Conservation (phyloP, 495 filamentous ascomycete species). For the Aspergillus campestris region DNA sequence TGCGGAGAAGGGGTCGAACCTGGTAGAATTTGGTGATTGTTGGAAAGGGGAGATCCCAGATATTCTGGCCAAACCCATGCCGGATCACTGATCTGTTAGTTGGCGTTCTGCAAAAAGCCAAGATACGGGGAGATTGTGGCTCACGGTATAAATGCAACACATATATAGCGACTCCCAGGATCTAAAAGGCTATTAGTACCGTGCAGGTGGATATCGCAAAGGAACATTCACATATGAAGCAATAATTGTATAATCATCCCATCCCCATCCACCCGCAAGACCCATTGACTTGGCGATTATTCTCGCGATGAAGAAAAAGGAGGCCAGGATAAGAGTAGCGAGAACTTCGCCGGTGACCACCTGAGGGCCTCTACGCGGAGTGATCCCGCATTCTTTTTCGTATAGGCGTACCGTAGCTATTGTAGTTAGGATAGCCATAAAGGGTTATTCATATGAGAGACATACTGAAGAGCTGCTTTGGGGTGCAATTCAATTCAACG, state of each 20-base stretch:
- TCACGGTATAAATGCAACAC: slow-evolving; percentile 12
- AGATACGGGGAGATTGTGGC: not conserved
- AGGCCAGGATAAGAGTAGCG: slow-evolving; percentile 15
- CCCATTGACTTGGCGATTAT: slow-evolving; percentile 20
- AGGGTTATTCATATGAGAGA: too few species aligned
- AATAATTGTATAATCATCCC: slow-evolving; percentile 23
- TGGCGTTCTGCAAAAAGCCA: not conserved
- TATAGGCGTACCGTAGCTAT: slow-evolving; percentile 7
- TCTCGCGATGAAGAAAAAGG: slow-evolving; percentile 18
- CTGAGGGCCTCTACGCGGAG: slow-evolving; percentile 5
- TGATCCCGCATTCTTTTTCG: slow-evolving; percentile 14
- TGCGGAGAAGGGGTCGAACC: slow-evolving; percentile 3
- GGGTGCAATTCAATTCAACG: too few species aligned
- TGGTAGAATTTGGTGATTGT: slow-evolving; percentile 18
- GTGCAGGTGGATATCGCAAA: too few species aligned
- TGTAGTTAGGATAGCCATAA: too few species aligned
- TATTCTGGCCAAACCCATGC: slow-evolving; percentile 19
- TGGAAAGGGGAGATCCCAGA: slow-evolving; percentile 21
- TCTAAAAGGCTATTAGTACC: slow-evolving; percentile 5
- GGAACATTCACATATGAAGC: slow-evolving; percentile 15
- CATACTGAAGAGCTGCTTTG: too few species aligned
- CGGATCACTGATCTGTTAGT: slow-evolving; percentile 14
- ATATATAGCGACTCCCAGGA: slow-evolving; percentile 14
- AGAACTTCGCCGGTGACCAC: slow-evolving; percentile 8
- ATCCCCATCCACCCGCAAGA: slow-evolving; percentile 26